These are phyloP conservation scores for Trichothecium roseum DNA, from an alignment of 2,329 filamentous ascomycete genomes.

Conservation along the genomic window DNA sequence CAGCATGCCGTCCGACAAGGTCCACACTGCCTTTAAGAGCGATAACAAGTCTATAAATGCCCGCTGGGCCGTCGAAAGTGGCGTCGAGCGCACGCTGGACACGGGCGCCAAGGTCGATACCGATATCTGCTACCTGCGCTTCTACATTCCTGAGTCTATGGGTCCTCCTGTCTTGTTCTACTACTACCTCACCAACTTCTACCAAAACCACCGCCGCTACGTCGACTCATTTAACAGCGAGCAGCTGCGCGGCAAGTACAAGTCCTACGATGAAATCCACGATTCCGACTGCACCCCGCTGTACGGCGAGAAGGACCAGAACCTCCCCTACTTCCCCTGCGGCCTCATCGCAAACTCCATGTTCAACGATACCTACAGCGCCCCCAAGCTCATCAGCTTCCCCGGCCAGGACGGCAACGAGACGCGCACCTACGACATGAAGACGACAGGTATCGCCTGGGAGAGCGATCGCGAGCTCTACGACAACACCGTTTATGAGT, in stretches of 20 bases:
- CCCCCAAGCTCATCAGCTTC: constrained; percentile 50
- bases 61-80: constrained; percentile 30
- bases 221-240: constrained; percentile 78
- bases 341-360: constrained; percentile 92
- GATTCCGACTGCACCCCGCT: constrained; percentile 69
- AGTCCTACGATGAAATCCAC: constrained; percentile 49
- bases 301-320: constrained; percentile 39
- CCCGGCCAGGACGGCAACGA: constrained; percentile 16
- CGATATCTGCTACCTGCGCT: constrained; percentile 61
- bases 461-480: constrained; percentile 72
- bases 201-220: constrained; percentile 96
- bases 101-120: constrained; percentile 23
- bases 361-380: constrained; percentile 85
- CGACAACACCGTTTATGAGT: constrained; percentile 54
- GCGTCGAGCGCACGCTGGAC: constrained; percentile 21
- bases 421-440: constrained; percentile 60
- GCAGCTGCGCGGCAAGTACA: constrained; percentile 65
- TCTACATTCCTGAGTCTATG: constrained; percentile 71
- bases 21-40: constrained; percentile 63
- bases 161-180: constrained; percentile 80
- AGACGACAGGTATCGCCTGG: constrained; percentile 74
- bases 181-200: constrained; percentile 95
- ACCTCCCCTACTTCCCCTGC: constrained; percentile 91
- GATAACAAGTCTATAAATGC: constrained; percentile 27
- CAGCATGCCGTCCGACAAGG: constrained; percentile 44